Percentiles rank a stretch among this genome's conserved stretches.
phyloP scores from a whole-genome alignment of 306 rosid species.

The Gillenia trifoliata region DNA sequence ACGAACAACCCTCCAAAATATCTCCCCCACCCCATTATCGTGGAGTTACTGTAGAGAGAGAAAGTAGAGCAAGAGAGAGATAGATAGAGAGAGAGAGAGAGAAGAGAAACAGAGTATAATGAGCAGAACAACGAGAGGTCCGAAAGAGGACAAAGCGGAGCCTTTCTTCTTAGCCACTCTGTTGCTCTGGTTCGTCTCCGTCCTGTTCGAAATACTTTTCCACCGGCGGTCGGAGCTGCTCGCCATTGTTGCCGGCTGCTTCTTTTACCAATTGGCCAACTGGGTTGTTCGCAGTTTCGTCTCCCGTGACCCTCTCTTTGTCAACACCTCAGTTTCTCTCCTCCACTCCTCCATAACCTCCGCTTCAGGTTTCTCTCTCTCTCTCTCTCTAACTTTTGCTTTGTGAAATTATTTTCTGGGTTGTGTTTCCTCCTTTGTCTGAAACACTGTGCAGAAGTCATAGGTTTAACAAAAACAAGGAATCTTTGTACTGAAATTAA shows the following conservation, averaged over 20 bases:
- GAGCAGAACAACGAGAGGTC: slow-evolving; percentile 21
- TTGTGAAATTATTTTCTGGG: not conserved
- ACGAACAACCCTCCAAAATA: not conserved
- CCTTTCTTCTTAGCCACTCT: slow-evolving; percentile 55
- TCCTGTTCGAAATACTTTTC: slow-evolving; percentile 49
- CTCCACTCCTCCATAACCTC: slow-evolving; percentile 72
- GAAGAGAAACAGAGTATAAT: slow-evolving; percentile 13
- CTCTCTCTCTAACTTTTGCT: not conserved
- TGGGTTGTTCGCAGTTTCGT: slow-evolving; percentile 38
- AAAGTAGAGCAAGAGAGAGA: not conserved
- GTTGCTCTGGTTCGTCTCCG: slow-evolving; percentile 53
- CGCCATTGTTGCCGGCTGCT: slow-evolving; percentile 46
- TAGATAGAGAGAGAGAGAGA: not conserved
- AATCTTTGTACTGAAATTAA: not conserved
- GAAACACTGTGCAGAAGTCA: too few species aligned
- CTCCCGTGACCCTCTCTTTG: slow-evolving; percentile 62
- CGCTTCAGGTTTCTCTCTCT: slow-evolving; percentile 50
- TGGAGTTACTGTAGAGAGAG: not conserved
- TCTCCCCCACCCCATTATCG: not conserved
- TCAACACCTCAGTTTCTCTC: slow-evolving; percentile 86
- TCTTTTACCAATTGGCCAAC: slow-evolving; percentile 63
- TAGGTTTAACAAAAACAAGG: not conserved
- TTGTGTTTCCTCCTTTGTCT: not conserved
- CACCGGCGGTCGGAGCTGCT: slow-evolving; percentile 44
- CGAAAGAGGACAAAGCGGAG: slow-evolving; percentile 28